phyloP scores from a whole-genome alignment of 163 green algal genomes.

The Chlamydomonas reinhardtii region DNA sequence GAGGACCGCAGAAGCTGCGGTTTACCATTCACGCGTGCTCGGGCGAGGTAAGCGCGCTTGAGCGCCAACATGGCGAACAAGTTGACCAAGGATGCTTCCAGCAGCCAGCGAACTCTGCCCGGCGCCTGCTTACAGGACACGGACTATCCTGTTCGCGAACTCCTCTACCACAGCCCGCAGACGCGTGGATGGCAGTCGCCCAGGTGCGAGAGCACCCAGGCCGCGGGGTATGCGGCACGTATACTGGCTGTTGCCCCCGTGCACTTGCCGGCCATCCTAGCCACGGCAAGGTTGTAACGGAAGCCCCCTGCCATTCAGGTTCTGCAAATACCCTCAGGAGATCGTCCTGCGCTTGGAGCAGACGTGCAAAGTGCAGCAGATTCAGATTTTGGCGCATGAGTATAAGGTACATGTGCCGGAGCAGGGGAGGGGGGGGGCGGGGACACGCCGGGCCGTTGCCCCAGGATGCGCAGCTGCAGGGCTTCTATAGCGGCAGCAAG shows the following conservation, averaged over 20 bases:
- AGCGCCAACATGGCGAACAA: neutral
- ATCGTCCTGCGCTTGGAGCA: constrained; percentile 82
- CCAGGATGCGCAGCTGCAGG: too few relatives aligned
- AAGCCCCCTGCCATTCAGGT: constrained; percentile 62
- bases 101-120: neutral
- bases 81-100: neutral
- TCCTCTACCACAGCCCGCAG: constrained; percentile 85
- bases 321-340: constrained; percentile 90
- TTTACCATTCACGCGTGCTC: constrained; percentile 68
- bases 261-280: neutral
- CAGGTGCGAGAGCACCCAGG: constrained; percentile 57
- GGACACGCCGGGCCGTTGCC: too few relatives aligned
- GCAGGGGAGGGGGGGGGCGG: too few relatives aligned
- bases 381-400: constrained; percentile 96
- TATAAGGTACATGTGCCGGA: constrained; percentile 83
- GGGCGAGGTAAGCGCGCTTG: constrained; percentile 54
- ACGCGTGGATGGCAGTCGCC: constrained; percentile 88
- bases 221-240: neutral
- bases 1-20: constrained; percentile 69
- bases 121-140: constrained; percentile 70
- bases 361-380: constrained; percentile 81
- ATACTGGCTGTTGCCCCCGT: neutral
- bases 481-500: too few relatives aligned
- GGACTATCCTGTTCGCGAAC: constrained; percentile 85
- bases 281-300: neutral